Evolutionary conservation across 768 basidiomycete genomes (phyloP).

Genomic region (Kwoniella bestiolae): DNA sequence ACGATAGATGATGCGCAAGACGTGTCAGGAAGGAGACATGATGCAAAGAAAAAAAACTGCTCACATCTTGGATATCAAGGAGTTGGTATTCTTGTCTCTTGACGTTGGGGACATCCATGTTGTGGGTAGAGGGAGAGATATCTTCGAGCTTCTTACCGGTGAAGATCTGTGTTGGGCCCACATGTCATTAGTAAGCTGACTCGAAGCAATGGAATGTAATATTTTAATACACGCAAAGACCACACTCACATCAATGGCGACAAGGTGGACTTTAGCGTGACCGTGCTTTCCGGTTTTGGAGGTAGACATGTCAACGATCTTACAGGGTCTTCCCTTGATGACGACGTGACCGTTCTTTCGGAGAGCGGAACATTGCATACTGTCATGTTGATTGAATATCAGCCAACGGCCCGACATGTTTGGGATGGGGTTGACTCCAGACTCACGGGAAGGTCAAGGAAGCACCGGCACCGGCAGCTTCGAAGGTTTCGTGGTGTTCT

Average conservation of each 20-base stretch:
- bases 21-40: too few relatives aligned
- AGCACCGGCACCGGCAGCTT: constrained; percentile 66
- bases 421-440: not conserved
- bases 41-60: constrained; percentile 16
- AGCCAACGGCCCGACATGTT: too few relatives aligned
- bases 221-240: not conserved
- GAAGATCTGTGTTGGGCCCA: constrained; percentile 77
- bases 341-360: constrained; percentile 73
- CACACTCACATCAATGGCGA: constrained; percentile 87
- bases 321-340: constrained; percentile 97
- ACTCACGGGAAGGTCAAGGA: constrained; percentile 57
- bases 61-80: constrained; percentile 82
- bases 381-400: constrained; percentile 43
- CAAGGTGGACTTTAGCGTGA: constrained; percentile 98
- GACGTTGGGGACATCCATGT: constrained; percentile 99
- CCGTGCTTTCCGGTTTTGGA: constrained; percentile 98
- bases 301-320: constrained; percentile 94
- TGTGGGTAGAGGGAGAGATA: constrained; percentile 73
- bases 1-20: too few relatives aligned
- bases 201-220: not conserved
- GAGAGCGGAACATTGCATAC: constrained; percentile 85
- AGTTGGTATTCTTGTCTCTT: constrained; percentile 85
- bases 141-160: constrained; percentile 93
- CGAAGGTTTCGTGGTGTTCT: constrained; percentile 84
- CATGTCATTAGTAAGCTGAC: constrained; percentile 2